Evolutionary conservation across 768 basidiomycete species (phyloP).

Genomic region (Gymnopilus junonius): DNA sequence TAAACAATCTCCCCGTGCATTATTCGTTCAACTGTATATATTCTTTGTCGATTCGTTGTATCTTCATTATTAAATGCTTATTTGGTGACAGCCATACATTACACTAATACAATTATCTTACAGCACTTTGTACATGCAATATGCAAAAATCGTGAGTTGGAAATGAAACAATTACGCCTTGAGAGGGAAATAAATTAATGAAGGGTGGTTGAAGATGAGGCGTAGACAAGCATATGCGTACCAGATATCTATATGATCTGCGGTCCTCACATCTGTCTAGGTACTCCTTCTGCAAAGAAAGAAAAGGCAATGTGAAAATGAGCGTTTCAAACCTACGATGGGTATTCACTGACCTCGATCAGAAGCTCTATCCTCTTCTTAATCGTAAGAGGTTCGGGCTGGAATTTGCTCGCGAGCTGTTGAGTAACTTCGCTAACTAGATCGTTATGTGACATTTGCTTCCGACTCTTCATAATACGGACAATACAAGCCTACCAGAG

Average conservation of each 20-base stretch:
- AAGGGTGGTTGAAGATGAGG: background rate
- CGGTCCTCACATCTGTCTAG: slow-evolving; percentile 88
- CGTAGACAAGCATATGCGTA: background rate
- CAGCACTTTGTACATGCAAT: background rate
- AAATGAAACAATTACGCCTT: slow-evolving; percentile 8
- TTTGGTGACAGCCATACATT: background rate
- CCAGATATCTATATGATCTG: slow-evolving; percentile 72
- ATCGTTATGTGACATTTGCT: slow-evolving; percentile 86
- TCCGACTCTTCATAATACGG: slow-evolving; percentile 96
- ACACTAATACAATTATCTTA: background rate
- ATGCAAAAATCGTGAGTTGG: background rate
- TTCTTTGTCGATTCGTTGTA: background rate
- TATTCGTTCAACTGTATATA: background rate
- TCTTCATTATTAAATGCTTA: background rate
- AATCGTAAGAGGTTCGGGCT: slow-evolving; percentile 82
- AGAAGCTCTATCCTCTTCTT: slow-evolving; percentile 93
- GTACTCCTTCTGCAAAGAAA: slow-evolving; percentile 77
- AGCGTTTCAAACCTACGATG: background rate
- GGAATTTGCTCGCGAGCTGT: slow-evolving; percentile 84
- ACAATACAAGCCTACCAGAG: slow-evolving; percentile 89
- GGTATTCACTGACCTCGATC: slow-evolving; percentile 75
- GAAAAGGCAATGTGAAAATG: background rate
- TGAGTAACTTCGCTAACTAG: slow-evolving; percentile 90
- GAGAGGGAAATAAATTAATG: background rate
- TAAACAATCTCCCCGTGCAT: background rate